phyloP scores from a whole-genome alignment of 805 yeast genomes.

The Saccharomycopsis lassenensis region DNA sequence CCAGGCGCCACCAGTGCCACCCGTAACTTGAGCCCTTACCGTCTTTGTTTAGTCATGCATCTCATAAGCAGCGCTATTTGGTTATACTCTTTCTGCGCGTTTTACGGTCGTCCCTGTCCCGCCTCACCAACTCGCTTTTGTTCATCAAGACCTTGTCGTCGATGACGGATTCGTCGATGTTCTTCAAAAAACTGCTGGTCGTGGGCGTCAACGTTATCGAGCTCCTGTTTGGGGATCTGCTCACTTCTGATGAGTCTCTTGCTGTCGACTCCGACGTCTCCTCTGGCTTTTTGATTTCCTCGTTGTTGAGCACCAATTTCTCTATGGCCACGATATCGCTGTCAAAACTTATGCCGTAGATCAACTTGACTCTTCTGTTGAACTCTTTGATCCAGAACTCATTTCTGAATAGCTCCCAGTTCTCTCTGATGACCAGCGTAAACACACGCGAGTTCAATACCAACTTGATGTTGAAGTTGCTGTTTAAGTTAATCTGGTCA shows the following conservation, averaged over 20 bases:
- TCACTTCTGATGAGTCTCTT: no score
- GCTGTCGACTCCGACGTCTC: no score
- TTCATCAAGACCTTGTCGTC: conserved; percentile 1
- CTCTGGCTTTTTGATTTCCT: conserved; percentile 1
- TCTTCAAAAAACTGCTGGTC: not conserved
- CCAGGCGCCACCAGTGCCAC: no score
- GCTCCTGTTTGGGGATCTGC: no score
- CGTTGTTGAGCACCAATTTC: conserved; percentile 15
- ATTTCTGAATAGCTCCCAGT: conserved; percentile 88
- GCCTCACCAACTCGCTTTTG: conserved; percentile 11
- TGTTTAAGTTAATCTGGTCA: conserved; percentile 14
- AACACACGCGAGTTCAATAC: conserved; percentile 75
- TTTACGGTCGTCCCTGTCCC: conserved; percentile 14
- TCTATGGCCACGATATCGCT: conserved; percentile 15
- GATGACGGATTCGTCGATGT: not conserved
- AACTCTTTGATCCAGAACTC: conserved; percentile 91
- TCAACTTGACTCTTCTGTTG: conserved; percentile 34
- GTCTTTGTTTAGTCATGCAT: no score
- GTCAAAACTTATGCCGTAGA: conserved; percentile 12
- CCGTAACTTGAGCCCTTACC: no score
- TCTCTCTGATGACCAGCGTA: conserved; percentile 73
- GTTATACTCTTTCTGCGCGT: conserved; percentile 9
- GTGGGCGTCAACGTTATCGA: not conserved
- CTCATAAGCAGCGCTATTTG: no score
- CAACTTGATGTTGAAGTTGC: conserved; percentile 33